Evolutionary conservation across 1,284 basidiomycete species (phyloP).

Genomic region (Leccinum pachyderme): DNA sequence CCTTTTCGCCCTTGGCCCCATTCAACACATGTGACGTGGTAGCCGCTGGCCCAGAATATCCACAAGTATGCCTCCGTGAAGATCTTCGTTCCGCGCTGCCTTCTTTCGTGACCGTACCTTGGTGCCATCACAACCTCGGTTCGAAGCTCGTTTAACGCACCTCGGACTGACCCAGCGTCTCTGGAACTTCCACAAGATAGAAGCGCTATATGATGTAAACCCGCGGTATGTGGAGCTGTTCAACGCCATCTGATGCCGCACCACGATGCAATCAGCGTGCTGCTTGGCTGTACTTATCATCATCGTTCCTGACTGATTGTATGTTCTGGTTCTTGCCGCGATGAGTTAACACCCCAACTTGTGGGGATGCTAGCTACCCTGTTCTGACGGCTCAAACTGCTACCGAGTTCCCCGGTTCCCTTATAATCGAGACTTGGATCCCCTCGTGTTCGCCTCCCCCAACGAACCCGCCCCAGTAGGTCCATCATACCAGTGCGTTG

Average conservation of each 20-base stretch:
- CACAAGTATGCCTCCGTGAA: not conserved
- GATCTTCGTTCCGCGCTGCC: not conserved
- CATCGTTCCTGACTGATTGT: not conserved
- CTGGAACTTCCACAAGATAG: not conserved
- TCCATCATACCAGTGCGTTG: constrained; percentile 11
- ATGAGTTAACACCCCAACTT: not conserved
- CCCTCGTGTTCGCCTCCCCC: not conserved
- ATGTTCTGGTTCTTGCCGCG: too few species aligned
- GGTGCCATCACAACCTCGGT: not conserved
- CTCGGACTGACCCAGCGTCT: not conserved
- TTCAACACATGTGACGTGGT: not conserved
- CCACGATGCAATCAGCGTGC: not conserved
- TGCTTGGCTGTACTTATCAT: not conserved
- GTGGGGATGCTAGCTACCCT: too few species aligned
- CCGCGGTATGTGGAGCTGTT: constrained; percentile 4
- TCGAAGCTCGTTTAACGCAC: too few species aligned
- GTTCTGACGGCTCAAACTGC: not conserved
- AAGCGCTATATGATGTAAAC: constrained; percentile 1
- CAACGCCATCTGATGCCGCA: not conserved
- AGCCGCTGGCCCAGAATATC: not conserved
- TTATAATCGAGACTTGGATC: constrained; percentile 15
- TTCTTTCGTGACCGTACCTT: not conserved
- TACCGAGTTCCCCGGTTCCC: not conserved
- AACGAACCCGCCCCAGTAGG: not conserved
- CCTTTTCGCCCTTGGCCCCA: not conserved